Evolutionary conservation across 441 rosid genomes (phyloP).

Genomic region (Rhodomyrtus psidioides): DNA sequence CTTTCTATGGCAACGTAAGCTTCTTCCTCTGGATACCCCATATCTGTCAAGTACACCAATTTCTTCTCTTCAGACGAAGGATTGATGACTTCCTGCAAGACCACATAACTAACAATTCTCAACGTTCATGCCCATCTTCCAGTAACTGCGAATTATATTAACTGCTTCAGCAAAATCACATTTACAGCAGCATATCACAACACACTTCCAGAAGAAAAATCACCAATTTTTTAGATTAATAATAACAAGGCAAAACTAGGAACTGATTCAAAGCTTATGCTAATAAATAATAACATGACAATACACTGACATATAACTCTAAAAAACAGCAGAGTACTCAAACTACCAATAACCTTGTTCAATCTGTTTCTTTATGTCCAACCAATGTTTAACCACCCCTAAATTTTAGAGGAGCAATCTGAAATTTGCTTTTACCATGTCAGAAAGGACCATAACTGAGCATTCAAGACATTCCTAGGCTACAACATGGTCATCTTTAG

Average conservation of each 20-base stretch:
- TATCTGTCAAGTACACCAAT: slow-evolving; percentile 32
- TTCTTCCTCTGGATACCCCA: slow-evolving; percentile 70
- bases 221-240: neutral
- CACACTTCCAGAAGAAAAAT: neutral
- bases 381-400: neutral
- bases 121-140: neutral
- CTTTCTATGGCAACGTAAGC: slow-evolving; percentile 73
- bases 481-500: neutral
- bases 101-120: neutral
- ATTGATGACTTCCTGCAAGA: slow-evolving; percentile 25
- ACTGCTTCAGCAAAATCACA: neutral
- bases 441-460: neutral
- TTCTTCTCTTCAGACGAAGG: slow-evolving; percentile 20
- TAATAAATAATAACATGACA: neutral
- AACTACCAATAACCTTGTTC: neutral
- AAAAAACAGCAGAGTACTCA: neutral
- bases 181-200: neutral
- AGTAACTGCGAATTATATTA: neutral
- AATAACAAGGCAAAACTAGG: neutral
- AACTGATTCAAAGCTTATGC: neutral
- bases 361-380: neutral
- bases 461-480: neutral
- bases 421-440: neutral
- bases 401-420: neutral
- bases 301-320: neutral